Conservation (phyloP, 306 rosid species). For the Vigna nakashimae region DNA sequence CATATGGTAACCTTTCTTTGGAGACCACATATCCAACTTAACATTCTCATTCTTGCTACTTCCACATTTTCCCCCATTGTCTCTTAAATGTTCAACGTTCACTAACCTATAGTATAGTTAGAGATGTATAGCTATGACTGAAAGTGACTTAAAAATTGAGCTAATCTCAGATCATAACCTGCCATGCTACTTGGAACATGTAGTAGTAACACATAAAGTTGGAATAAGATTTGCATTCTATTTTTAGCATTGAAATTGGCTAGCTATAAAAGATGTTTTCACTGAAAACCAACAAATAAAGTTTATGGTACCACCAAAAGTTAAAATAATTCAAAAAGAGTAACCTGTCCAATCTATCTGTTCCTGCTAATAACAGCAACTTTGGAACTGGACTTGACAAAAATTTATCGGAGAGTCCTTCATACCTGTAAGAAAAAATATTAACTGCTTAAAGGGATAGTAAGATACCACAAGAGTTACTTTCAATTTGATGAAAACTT, state of each 20-base stretch:
- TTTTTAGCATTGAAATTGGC: slow-evolving; percentile 28
- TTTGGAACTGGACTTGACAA: slow-evolving; percentile 85
- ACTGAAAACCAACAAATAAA: slow-evolving; percentile 20
- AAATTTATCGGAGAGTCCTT: slow-evolving; percentile 93
- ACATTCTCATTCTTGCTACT: background rate
- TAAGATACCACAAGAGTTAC: slow-evolving; percentile 12
- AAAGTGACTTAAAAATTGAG: slow-evolving; percentile 10
- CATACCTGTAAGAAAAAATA: slow-evolving; percentile 74
- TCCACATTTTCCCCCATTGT: background rate
- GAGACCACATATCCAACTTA: background rate
- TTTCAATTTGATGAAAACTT: slow-evolving; percentile 27
- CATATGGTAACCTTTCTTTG: background rate
- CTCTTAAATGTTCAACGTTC: background rate
- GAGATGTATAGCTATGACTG: background rate
- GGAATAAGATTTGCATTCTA: slow-evolving; percentile 15
- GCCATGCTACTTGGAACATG: background rate
- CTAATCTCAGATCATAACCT: slow-evolving; percentile 25
- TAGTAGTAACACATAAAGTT: slow-evolving; percentile 1
- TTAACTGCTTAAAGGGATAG: slow-evolving; percentile 25
- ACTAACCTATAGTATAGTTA: background rate
- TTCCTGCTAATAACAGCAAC: slow-evolving; percentile 91
- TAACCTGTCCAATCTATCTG: slow-evolving; percentile 97
- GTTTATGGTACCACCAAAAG: slow-evolving; percentile 12
- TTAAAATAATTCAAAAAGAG: slow-evolving; percentile 30
- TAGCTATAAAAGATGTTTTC: slow-evolving; percentile 7